A percentile compares a stretch with the other conserved stretches of the same genome.
These are phyloP conservation scores for Henningerozyma blattae DNA, from an alignment of 805 yeast genomes.

Conservation along the genomic window DNA sequence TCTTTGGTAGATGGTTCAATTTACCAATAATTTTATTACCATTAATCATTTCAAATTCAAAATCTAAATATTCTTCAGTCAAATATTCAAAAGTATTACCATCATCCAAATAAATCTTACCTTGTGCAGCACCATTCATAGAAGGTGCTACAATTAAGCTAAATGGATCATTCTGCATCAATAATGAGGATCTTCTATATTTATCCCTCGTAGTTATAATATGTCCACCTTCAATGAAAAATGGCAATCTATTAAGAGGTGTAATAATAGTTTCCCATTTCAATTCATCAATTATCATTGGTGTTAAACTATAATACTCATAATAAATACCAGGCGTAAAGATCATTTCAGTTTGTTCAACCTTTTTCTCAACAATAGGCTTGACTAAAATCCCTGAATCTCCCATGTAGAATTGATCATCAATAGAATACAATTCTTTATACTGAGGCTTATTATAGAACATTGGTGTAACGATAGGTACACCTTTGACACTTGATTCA, in stretches of 20 bases:
- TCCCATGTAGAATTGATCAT: constrained; percentile 78
- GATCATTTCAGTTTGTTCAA: constrained; percentile 23
- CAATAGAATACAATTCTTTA: constrained; percentile 40
- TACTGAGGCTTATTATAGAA: constrained; percentile 40
- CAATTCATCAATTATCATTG: constrained; percentile 22
- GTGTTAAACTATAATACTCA: constrained; percentile 32
- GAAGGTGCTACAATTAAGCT: constrained; percentile 55
- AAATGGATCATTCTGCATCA: constrained; percentile 73
- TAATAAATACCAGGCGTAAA: constrained; percentile 44
- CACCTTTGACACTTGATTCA: constrained; percentile 45
- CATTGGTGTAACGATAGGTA: constrained; percentile 63
- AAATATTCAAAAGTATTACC: constrained; percentile 57
- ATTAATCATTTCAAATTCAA: constrained; percentile 28
- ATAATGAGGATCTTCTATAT: constrained; percentile 64
- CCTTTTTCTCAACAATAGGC: constrained; percentile 59
- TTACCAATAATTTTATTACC: constrained; percentile 24
- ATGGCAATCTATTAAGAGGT: constrained; percentile 53
- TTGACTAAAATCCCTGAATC: constrained; percentile 58
- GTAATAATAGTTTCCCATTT: constrained; percentile 23
- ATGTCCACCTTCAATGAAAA: constrained; percentile 68
- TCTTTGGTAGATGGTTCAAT: constrained; percentile 15
- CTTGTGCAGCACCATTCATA: constrained; percentile 37
- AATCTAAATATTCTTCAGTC: constrained; percentile 36
- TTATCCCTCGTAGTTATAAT: constrained; percentile 58
- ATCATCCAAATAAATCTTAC: constrained; percentile 69